Percentiles rank a stretch among this genome's conserved stretches.
phyloP scores from a whole-genome alignment of 169 alveolate species.

The Plasmodium gonderi region DNA sequence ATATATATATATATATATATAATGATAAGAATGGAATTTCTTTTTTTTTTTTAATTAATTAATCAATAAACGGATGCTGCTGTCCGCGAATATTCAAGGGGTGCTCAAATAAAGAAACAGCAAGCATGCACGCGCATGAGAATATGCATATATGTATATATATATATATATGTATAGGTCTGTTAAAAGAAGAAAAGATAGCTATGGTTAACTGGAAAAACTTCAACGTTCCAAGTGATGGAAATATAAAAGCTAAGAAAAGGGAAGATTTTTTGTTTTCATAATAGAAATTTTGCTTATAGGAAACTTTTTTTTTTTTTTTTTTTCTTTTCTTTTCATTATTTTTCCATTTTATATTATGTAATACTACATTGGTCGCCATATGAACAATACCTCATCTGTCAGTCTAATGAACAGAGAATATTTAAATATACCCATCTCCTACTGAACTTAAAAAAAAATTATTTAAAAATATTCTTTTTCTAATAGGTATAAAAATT shows the following conservation, averaged over 20 bases:
- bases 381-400: no score
- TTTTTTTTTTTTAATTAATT: no score
- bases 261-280: not conserved
- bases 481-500: not conserved
- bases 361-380: no score
- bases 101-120: not conserved
- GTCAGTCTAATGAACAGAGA: no score
- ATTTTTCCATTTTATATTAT: not conserved
- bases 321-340: not conserved
- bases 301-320: no score
- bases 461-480: no score
- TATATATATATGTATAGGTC: not conserved
- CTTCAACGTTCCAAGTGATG: not conserved
- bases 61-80: not conserved
- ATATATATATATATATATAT: not conserved
- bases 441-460: no score
- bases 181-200: not conserved
- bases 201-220: not conserved
- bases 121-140: not conserved
- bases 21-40: not conserved
- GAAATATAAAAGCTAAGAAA: not conserved
- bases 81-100: not conserved
- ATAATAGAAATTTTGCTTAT: no score
- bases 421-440: no score
- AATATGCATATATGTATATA: not conserved